Base-by-base conservation (phyloP, 2,329 filamentous ascomycete genomes). In the Sclerotiophoma versabilis region DNA sequence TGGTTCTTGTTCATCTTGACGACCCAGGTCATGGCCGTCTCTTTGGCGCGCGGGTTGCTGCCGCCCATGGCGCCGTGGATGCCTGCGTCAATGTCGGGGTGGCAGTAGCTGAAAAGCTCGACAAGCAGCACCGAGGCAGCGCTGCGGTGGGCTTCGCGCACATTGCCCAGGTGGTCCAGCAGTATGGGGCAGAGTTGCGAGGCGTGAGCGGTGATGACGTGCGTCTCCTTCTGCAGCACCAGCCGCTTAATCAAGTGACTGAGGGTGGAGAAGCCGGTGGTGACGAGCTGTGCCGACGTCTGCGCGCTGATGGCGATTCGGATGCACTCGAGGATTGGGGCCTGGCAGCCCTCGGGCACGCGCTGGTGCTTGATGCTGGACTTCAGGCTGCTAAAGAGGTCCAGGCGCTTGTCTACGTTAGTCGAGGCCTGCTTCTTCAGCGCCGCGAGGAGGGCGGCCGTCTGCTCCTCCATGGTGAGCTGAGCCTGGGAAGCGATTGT, bases 351-450 rank as follows among this genome's bases (percentile, higher is more conserved):
- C 62, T 96, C 91, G 57, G 92, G 91, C 38, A 96, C 91, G 79
- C 92, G 92, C 73, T 90, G 89, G 76, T 96, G 92, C 76, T 96
- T 96, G 81, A 96, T 96, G 73, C 87, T 85, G 36, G 90, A 92
- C 77, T 96, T 96, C 76, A 93, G 81, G 67, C 80, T 82, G 55
- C 87, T 90, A 65, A 96, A 85, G 48, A 85, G 83, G 60, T 85
- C 81, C 60, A 92, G 83, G 72, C 92, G 92, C 45, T 82, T 77
- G 67, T 93, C 89, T 65, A 91, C 80, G 42, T 86, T 82, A 30
- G 84, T 82, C 65, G 91, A 89, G 64, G 85, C 83, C 73, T 83
- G 82, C 71, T 84, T 84, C 71, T 83, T 84, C 46, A 80, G 77
- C 52, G 76, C 77, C 54, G 76, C 77, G 61, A 86, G 72, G 55